These are phyloP conservation scores for Antitrichia curtipendula DNA, from an alignment of 225 moss, liverwort and hornwort genomes.

Conservation along the genomic window DNA sequence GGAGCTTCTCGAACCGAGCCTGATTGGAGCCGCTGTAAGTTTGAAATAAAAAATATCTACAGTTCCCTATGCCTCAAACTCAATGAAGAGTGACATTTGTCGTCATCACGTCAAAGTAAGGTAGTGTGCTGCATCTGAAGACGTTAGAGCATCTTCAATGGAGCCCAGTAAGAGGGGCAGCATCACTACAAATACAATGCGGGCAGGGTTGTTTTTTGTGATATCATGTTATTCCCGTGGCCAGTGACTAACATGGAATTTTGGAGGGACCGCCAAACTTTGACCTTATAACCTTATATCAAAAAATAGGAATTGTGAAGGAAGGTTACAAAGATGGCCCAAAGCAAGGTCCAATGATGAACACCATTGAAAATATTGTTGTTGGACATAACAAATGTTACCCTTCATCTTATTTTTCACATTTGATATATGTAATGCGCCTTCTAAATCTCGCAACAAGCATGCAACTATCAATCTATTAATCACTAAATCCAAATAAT, in stretches of 20 bases:
- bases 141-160: neutral
- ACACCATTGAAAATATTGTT: accelerated
- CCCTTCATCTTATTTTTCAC: neutral
- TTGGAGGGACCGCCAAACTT: neutral
- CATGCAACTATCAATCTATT: neutral
- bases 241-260: neutral
- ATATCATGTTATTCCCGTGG: neutral
- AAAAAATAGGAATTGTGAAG: neutral
- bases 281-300: too few species aligned
- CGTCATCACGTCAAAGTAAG: neutral
- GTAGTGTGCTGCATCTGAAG: neutral
- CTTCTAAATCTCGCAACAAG: too few species aligned
- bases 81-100: neutral
- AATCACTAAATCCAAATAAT: neutral
- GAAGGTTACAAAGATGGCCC: too few species aligned
- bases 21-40: neutral
- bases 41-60: neutral
- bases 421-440: neutral
- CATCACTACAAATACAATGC: neutral
- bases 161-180: neutral
- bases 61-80: neutral
- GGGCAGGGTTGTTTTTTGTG: neutral
- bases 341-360: neutral
- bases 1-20: neutral
- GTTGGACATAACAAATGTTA: accelerated